Evolutionary conservation across 257 asterid genomes (phyloP).

Genomic region (Solanum arcanum): DNA sequence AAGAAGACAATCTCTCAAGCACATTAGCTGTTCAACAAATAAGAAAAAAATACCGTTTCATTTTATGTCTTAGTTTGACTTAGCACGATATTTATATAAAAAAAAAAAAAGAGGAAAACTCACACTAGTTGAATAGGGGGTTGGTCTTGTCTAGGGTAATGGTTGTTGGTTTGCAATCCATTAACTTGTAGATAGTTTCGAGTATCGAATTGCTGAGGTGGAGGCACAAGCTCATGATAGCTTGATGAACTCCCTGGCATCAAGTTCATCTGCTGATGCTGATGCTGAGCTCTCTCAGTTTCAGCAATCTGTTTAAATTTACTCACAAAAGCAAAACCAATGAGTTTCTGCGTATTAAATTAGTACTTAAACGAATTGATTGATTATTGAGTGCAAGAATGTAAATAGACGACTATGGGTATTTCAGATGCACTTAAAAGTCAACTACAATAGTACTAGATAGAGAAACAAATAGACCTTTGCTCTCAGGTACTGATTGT

Average conservation of each 20-base stretch:
- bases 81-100: background rate
- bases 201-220: constrained; percentile 59
- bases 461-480: constrained; percentile 41
- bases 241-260: constrained; percentile 74
- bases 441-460: background rate
- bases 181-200: constrained; percentile 65
- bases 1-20: background rate
- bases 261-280: constrained; percentile 37
- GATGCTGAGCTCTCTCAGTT: constrained; percentile 49
- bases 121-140: constrained; percentile 60
- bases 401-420: background rate
- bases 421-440: background rate
- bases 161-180: constrained; percentile 34
- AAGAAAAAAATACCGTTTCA: background rate
- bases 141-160: constrained; percentile 42
- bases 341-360: background rate
- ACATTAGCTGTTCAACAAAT: background rate
- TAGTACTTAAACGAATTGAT: background rate
- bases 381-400: background rate
- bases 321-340: background rate
- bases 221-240: constrained; percentile 27
- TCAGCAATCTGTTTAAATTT: constrained; percentile 50
- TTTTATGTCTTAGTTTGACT: background rate
- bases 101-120: background rate
- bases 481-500: constrained; percentile 81